Evolutionary conservation across 1,284 basidiomycete species (phyloP).

Genomic region (Ceratobasidium papillatum): DNA sequence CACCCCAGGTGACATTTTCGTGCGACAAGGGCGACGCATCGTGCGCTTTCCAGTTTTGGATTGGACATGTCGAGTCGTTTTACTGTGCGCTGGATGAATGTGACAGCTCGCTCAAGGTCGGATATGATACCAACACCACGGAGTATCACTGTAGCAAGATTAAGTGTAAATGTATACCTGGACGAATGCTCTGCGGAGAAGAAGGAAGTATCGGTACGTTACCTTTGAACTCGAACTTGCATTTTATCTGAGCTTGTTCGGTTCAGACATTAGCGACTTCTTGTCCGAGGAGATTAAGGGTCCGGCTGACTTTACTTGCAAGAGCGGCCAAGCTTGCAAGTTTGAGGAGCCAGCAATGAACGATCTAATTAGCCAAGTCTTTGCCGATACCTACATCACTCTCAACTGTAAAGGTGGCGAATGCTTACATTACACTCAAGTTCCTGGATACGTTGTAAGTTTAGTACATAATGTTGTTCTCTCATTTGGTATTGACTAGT

Average conservation of each 20-base stretch:
- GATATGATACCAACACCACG: slow-evolving; percentile 77
- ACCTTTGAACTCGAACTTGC: not conserved
- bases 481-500: not conserved
- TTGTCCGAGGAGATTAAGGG: slow-evolving; percentile 89
- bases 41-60: slow-evolving; percentile 98
- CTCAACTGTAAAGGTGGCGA: slow-evolving; percentile 90
- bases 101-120: slow-evolving; percentile 57
- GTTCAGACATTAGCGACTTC: slow-evolving; percentile 91
- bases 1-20: slow-evolving; percentile 94
- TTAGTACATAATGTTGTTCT: not conserved
- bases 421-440: slow-evolving; percentile 92
- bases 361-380: slow-evolving; percentile 89
- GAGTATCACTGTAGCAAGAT: slow-evolving; percentile 83
- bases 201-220: slow-evolving; percentile 89
- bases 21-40: slow-evolving; percentile 70
- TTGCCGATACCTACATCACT: slow-evolving; percentile 91
- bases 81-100: slow-evolving; percentile 88
- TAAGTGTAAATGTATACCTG: slow-evolving; percentile 90
- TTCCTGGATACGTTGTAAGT: slow-evolving; percentile 87
- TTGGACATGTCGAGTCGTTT: slow-evolving; percentile 91
- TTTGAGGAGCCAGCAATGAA: slow-evolving; percentile 99
- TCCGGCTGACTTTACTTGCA: slow-evolving; percentile 88
- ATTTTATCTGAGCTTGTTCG: slow-evolving; percentile 10
- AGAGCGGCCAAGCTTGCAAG: slow-evolving; percentile 72
- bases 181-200: slow-evolving; percentile 94